Conservation (phyloP, 192 early-diverging fungal species). For the Backusella psychrophila region DNA sequence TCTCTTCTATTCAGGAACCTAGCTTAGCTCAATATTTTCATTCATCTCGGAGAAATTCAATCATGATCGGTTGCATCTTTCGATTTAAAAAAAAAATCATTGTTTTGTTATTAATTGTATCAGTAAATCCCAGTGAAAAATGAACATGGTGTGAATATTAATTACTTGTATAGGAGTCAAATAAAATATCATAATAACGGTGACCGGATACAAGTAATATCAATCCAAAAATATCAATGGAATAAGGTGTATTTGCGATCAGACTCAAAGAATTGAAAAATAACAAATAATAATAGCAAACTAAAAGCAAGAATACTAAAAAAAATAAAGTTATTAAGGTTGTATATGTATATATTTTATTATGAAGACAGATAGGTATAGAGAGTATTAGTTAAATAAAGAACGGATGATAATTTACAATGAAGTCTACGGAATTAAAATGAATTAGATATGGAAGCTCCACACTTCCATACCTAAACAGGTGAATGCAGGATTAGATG, state of each 20-base stretch:
- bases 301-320: too few species aligned
- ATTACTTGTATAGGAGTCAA: neutral
- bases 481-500: neutral
- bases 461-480: constrained; percentile 15
- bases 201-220: neutral
- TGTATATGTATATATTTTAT: neutral
- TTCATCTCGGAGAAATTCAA: neutral
- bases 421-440: neutral
- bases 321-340: neutral
- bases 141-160: neutral
- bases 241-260: neutral
- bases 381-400: neutral
- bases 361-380: neutral
- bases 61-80: neutral
- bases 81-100: too few species aligned
- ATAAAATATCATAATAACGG: neutral
- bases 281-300: neutral
- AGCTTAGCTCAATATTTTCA: neutral
- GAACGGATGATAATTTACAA: neutral
- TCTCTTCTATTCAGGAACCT: neutral
- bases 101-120: neutral
- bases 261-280: neutral
- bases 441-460: neutral
- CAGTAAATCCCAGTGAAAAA: neutral
- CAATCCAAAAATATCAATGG: neutral